phyloP scores from a whole-genome alignment of 352 stramenopile species.

The Pythium diclinum region DNA sequence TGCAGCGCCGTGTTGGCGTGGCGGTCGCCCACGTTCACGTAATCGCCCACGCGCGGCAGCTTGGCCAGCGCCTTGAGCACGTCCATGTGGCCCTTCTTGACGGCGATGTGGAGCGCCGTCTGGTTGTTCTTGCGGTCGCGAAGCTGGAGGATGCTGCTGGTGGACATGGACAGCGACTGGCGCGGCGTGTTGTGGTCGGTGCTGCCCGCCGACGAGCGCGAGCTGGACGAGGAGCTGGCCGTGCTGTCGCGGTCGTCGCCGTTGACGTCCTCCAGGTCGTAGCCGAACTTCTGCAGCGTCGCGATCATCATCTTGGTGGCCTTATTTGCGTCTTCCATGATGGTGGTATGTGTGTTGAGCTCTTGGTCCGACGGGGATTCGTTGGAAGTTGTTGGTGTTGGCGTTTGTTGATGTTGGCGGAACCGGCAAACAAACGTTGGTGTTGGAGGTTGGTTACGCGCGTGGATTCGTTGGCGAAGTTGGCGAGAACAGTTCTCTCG shows the following conservation, averaged over 20 bases:
- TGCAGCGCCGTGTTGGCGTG: constrained; percentile 82
- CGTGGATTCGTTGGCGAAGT: background rate
- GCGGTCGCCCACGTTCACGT: constrained; percentile 73
- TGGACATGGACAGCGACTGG: constrained; percentile 28
- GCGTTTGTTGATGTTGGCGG: background rate
- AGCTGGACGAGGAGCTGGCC: constrained; percentile 30
- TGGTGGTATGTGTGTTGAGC: constrained; percentile 16
- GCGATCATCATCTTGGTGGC: constrained; percentile 67
- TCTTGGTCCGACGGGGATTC: background rate
- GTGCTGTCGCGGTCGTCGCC: constrained; percentile 24
- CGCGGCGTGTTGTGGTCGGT: constrained; percentile 18
- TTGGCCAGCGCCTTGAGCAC: constrained; percentile 77
- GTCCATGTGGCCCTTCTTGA: constrained; percentile 81
- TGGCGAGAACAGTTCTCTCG: background rate
- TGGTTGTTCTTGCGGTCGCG: constrained; percentile 84
- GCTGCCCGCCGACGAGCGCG: constrained; percentile 26
- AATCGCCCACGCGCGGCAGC: constrained; percentile 62
- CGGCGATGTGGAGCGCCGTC: constrained; percentile 79
- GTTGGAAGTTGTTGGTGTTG: background rate
- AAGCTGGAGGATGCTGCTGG: constrained; percentile 67
- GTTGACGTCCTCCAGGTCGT: constrained; percentile 49
- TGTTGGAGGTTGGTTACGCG: constrained; percentile 1
- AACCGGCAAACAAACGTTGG: constrained; percentile 2
- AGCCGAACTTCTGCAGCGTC: constrained; percentile 83
- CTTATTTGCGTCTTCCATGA: constrained; percentile 44